These are phyloP conservation scores for Fusarium stilboides DNA, from an alignment of 2,329 filamentous ascomycete genomes.

Conservation along the genomic window DNA sequence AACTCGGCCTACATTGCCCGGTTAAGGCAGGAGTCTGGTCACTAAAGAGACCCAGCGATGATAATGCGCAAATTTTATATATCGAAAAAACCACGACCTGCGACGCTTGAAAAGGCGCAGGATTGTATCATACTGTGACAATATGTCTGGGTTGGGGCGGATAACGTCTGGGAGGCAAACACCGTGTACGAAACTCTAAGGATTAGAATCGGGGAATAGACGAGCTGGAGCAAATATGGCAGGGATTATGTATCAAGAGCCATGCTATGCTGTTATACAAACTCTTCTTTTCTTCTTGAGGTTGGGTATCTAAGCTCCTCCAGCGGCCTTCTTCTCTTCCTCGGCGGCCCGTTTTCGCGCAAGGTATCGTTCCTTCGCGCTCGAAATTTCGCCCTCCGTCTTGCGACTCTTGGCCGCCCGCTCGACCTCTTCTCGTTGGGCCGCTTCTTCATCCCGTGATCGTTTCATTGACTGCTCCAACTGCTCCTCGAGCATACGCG, in stretches of 20 bases:
- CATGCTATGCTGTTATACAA: slow-evolving; percentile 32
- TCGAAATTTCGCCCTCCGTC: slow-evolving; percentile 81
- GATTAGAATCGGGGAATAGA: slow-evolving; percentile 43
- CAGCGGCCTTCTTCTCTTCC: slow-evolving; percentile 68
- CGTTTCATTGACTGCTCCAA: slow-evolving; percentile 81
- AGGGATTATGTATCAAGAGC: slow-evolving; percentile 37
- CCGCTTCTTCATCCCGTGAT: slow-evolving; percentile 76
- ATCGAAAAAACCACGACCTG: slow-evolving; percentile 19
- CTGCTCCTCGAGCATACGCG: slow-evolving; percentile 84
- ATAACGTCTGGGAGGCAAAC: slow-evolving; percentile 10
- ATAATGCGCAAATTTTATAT: slow-evolving; percentile 9
- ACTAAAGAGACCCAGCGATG: slow-evolving; percentile 21
- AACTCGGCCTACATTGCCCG: slow-evolving; percentile 77
- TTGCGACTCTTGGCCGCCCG: slow-evolving; percentile 81
- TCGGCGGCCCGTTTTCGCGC: slow-evolving; percentile 82
- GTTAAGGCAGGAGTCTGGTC: slow-evolving; percentile 70
- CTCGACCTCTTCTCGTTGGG: slow-evolving; percentile 75
- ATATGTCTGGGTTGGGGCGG: slow-evolving; percentile 27
- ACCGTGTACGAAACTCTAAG: slow-evolving; percentile 28
- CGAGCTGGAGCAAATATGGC: slow-evolving; percentile 27
- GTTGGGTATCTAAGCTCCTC: slow-evolving; percentile 53
- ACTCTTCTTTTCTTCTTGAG: slow-evolving; percentile 33
- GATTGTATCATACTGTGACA: slow-evolving; percentile 51
- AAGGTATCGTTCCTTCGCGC: slow-evolving; percentile 84
- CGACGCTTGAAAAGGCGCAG: slow-evolving; percentile 14